Evolutionary conservation across 805 yeast genomes (phyloP).

Genomic region (Candida glaebosa): DNA sequence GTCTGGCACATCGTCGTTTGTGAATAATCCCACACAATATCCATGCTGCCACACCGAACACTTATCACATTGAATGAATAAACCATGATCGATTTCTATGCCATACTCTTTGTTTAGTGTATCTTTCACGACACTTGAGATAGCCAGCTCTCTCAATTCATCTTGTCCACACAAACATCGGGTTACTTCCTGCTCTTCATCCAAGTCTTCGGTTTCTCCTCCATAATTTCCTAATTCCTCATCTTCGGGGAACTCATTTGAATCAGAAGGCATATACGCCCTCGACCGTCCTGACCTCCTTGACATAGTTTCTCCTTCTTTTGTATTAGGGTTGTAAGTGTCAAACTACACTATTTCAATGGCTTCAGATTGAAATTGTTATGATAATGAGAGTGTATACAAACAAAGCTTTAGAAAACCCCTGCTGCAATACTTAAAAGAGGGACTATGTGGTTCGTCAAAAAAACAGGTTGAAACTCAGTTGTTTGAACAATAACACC

Average conservation of each 20-base stretch:
- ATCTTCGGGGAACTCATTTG: conserved; percentile 13
- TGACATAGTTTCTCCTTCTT: conserved; percentile 16
- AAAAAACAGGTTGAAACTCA: neutral
- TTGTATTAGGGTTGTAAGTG: no score
- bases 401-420: no score
- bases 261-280: conserved; percentile 10
- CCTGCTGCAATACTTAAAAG: neutral
- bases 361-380: no score
- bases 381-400: no score
- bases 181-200: conserved; percentile 40
- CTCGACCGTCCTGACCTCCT: conserved; percentile 27
- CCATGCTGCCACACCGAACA: conserved; percentile 99
- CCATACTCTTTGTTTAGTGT: conserved; percentile 29
- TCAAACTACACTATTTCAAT: no score
- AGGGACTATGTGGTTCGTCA: neutral
- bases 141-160: conserved; percentile 27
- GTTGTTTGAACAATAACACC: no score
- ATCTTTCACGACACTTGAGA: conserved; percentile 2
- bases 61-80: conserved; percentile 80
- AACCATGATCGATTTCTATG: conserved; percentile 50
- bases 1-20: conserved; percentile 78
- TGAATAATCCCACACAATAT: conserved; percentile 82
- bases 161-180: conserved; percentile 42
- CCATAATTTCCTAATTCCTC: conserved; percentile 18
- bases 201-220: conserved; percentile 21